These are phyloP conservation scores for Mytilinidion resinicola DNA, from an alignment of 495 filamentous ascomycete species.

Conservation along the genomic window DNA sequence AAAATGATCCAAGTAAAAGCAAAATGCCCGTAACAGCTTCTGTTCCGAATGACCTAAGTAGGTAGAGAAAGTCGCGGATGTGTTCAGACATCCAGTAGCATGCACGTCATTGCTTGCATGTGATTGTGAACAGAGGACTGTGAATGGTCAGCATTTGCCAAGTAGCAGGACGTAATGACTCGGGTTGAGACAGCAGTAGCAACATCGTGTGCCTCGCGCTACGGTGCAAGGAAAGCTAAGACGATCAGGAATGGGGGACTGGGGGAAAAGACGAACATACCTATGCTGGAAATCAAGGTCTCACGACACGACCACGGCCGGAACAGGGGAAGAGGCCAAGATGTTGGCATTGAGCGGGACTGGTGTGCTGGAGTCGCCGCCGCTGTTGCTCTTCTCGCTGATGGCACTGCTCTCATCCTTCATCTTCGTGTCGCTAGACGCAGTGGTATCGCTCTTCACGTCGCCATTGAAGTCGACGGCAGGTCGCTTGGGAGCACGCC, in stretches of 20 bases:
- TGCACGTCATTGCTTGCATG: no score
- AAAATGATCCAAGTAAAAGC: slow-evolving; percentile 7
- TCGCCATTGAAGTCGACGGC: slow-evolving; percentile 40
- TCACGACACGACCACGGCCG: slow-evolving; percentile 33
- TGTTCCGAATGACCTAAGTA: no score
- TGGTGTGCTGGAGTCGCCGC: slow-evolving; percentile 46
- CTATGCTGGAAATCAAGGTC: slow-evolving; percentile 30
- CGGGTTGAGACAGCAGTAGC: no score
- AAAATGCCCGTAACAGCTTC: slow-evolving; percentile 19
- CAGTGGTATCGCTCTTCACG: slow-evolving; percentile 48
- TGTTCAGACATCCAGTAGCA: no score
- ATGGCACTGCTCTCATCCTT: slow-evolving; percentile 62
- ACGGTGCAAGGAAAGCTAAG: no score
- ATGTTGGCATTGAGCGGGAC: slow-evolving; percentile 20
- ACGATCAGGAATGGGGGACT: background rate
- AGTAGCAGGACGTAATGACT: no score
- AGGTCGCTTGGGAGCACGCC: slow-evolving; percentile 63
- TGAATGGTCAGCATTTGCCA: no score
- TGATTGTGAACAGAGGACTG: no score
- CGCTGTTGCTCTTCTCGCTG: slow-evolving; percentile 67
- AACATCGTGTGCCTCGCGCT: no score
- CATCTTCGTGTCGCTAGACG: slow-evolving; percentile 70
- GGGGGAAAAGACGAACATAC: background rate
- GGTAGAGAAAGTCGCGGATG: no score
- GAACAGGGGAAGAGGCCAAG: slow-evolving; percentile 41